Evolutionary conservation across 768 basidiomycete species (phyloP).

Genomic region (Sistotremastrum niveocremeum): DNA sequence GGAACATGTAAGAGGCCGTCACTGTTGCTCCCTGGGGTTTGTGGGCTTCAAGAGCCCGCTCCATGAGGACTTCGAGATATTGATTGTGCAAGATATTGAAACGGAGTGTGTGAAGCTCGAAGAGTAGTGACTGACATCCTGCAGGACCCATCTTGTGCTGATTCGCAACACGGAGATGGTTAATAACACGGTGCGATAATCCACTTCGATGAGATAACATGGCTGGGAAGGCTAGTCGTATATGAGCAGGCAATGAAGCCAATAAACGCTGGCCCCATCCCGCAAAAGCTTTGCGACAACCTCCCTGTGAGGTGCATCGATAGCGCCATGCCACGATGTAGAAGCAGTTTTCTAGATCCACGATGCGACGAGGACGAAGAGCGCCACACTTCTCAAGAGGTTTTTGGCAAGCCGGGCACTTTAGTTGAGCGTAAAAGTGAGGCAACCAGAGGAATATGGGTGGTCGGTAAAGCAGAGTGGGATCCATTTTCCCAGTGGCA

Average conservation of each 20-base stretch:
- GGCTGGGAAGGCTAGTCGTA: conserved; percentile 10
- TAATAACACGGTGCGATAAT: conserved; percentile 8
- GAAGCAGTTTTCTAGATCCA: conserved; percentile 10
- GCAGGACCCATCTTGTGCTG: conserved; percentile 16
- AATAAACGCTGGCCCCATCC: conserved; percentile 9
- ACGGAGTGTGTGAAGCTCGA: conserved; percentile 11
- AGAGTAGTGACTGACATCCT: conserved; percentile 10
- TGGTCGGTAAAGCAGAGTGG: conserved; percentile 6
- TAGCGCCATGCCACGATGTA: conserved; percentile 15
- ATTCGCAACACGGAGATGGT: conserved; percentile 9
- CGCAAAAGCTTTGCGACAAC: conserved; percentile 8
- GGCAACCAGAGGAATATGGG: conserved; percentile 13
- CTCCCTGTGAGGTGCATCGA: conserved; percentile 12
- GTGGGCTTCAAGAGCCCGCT: neutral
- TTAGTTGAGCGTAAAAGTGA: no score
- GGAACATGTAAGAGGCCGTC: conserved; percentile 1
- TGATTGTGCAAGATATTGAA: conserved; percentile 10
- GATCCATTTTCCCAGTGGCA: no score
- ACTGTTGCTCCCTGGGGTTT: neutral
- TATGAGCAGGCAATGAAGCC: conserved; percentile 8
- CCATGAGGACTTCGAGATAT: conserved; percentile 12
- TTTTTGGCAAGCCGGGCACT: conserved; percentile 6
- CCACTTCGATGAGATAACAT: conserved; percentile 9
- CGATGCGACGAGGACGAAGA: conserved; percentile 9
- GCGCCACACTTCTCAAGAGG: conserved; percentile 13